These are phyloP conservation scores for Passiflora organensis DNA, from an alignment of 345 rosid species.

Conservation along the genomic window DNA sequence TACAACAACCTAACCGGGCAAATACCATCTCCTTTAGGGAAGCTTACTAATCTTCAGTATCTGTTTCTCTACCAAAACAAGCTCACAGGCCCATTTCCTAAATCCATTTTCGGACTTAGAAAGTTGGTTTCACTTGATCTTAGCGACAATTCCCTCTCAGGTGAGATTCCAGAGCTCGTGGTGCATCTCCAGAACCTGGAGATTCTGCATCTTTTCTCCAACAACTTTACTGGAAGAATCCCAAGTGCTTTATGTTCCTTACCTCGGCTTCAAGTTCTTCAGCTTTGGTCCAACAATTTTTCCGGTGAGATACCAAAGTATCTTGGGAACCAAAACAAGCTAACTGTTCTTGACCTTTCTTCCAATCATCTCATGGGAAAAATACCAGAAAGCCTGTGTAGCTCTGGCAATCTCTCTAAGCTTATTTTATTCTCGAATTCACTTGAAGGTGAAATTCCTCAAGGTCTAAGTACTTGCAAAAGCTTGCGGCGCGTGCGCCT, in stretches of 20 bases:
- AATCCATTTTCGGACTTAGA: not conserved
- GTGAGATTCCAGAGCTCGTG: not conserved
- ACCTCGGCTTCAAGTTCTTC: conserved; percentile 76
- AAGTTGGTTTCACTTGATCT: not conserved
- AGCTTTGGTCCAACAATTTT: conserved; percentile 74
- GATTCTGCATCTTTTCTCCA: not conserved
- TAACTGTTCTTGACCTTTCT: conserved; percentile 78
- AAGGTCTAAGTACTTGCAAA: conserved; percentile 41
- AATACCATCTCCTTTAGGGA: no score
- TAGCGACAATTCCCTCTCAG: not conserved
- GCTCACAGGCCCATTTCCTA: conserved; percentile 5
- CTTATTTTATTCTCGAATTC: conserved; percentile 81
- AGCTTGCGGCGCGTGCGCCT: conserved; percentile 72
- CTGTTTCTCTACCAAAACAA: not conserved
- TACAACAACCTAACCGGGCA: no score
- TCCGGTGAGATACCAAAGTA: conserved; percentile 62
- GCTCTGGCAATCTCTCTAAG: conserved; percentile 62
- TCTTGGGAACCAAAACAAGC: conserved; percentile 60
- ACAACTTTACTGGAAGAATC: not conserved
- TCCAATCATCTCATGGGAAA: conserved; percentile 65
- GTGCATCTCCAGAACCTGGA: not conserved
- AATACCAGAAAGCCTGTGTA: conserved; percentile 61
- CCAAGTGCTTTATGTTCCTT: conserved; percentile 41
- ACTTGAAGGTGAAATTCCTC: conserved; percentile 53
- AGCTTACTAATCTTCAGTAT: not conserved